Evolutionary conservation across 2,329 filamentous ascomycete genomes (phyloP), one percentile per base, ranked within the genome.

Genomic region (Fusarium redolens): DNA sequence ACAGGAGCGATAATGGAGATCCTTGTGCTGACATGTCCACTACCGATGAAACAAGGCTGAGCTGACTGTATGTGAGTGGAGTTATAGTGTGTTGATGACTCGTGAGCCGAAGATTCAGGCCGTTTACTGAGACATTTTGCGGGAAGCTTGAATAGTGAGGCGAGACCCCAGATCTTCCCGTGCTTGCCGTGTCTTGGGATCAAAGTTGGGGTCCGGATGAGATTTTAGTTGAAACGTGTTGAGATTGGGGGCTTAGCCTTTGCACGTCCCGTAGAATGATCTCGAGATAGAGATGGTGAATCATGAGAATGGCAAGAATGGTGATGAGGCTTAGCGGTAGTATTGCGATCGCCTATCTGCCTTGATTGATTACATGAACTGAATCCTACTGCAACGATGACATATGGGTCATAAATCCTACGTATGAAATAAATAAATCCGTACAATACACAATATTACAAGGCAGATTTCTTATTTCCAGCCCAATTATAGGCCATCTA

Each of bases 31-130:
- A 40, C 50, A 54, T 37, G 50, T 38, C 50, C 51, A 61, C 50
- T 38, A 3, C 25, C 15, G 38, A 57, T 60, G 55, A 51, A 64
- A 61, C 61, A 64, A 4, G 61, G 61, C 61, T 64, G 22, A 64
- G 55, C 52, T 51, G 30, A 37, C 37, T 22, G 38, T 15, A 1
- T 35, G 41, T 18, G 17, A 11, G 37, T 59, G 61, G 61, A 40
- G 41, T 18, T 40, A n/a, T 52, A 38, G 20, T 41, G 31, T 37
- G 18, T 22, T 50, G 33, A 28, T 50, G 43, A 58, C 31, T 51
- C 41, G 31, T 15, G 43, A 51, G 9, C 31, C 30, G n/a, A 59
- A 51, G 3, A 25, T 59, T 22, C 17, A 38, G 43, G 44, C 25
- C 18, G 7, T 2, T 12, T 25, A 31, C 25, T 59, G 25, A 59